Base-by-base conservation (phyloP, 2,329 filamentous ascomycete species). In the Dothistroma pini region DNA sequence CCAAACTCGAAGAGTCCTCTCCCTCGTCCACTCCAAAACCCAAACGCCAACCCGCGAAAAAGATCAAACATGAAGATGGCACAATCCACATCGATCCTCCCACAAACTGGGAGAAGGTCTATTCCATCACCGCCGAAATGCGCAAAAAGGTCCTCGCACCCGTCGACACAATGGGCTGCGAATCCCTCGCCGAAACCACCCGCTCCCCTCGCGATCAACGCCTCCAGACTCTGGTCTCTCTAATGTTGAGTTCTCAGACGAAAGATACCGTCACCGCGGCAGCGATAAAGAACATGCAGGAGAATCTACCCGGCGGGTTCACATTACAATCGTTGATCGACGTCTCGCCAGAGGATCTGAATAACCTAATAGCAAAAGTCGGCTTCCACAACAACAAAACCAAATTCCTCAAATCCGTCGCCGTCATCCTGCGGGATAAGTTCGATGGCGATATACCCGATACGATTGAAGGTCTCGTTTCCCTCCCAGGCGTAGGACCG, bases 131-230 rank as follows among this genome's bases (percentile, higher is more conserved):
- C 50, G 88, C 88, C 70, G 83, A 85, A 70, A 97, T 97, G 92
- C 88, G 77, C 77, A 89, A 73, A 73, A 84, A 79, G 76, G 89
- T 83, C 44, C 76, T 83, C 0, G 95, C 95, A 0, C 90, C 93
- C 0, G 95, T 99, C 11, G 95, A 99, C 75, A 97, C 93, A 0
- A 97, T 97, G 93, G 95, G 95, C 11, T 99, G 95, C 76, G 92
- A 92, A 76, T 84, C 85, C 8, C 81, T 95, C 10, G 90, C 89
- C 2, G 79, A 84, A 58, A 78, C 82, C 53, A 74, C 77, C 16
- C 75, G 71, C 2, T 75, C 77, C 0, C 79, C 80, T 16, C 75
- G 79, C 58, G 84, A 88, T 71, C 86, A 86, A 72, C 84, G 93
- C 7, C 93, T 96, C 69, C 93, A 97, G 71, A 96, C 91, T 2